Evolutionary conservation across 2,329 filamentous ascomycete species (phyloP).

Genomic region (Nemania bipapillata): DNA sequence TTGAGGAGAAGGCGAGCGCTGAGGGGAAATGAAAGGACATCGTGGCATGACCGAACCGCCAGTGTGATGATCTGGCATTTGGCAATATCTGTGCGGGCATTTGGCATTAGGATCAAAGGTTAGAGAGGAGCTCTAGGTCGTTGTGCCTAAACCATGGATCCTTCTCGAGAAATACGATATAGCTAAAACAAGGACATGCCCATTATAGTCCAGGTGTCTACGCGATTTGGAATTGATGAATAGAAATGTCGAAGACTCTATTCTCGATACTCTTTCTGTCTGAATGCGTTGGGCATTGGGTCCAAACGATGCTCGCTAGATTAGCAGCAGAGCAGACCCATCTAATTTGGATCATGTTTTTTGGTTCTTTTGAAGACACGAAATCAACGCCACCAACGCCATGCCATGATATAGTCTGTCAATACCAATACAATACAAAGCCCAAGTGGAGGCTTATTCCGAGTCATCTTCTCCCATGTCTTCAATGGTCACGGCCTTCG

Average conservation of each 20-base stretch:
- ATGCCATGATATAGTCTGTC: conserved; percentile 47
- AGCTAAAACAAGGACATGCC: not conserved
- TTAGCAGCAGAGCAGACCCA: conserved; percentile 15
- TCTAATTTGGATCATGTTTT: conserved; percentile 17
- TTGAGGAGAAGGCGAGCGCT: conserved; percentile 7
- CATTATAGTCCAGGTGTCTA: not conserved
- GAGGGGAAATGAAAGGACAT: not conserved
- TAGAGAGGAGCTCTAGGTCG: too few relatives aligned
- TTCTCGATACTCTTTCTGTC: conserved; percentile 18
- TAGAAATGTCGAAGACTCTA: conserved; percentile 11
- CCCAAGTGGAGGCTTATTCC: conserved; percentile 29
- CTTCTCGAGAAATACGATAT: not conserved
- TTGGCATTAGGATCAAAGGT: too few relatives aligned
- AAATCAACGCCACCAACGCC: conserved; percentile 49
- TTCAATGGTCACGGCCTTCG: conserved; percentile 48
- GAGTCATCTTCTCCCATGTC: conserved; percentile 41
- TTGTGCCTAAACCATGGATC: too few relatives aligned
- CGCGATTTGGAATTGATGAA: not conserved
- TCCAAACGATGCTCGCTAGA: conserved; percentile 20
- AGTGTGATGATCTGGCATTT: not conserved
- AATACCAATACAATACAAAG: conserved; percentile 45
- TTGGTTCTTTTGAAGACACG: conserved; percentile 17
- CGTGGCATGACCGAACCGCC: not conserved
- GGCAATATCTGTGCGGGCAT: too few relatives aligned
- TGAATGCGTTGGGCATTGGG: conserved; percentile 26